These are phyloP conservation scores for Diaporthe velutina DNA, from an alignment of 2,329 filamentous ascomycete genomes.

Conservation along the genomic window DNA sequence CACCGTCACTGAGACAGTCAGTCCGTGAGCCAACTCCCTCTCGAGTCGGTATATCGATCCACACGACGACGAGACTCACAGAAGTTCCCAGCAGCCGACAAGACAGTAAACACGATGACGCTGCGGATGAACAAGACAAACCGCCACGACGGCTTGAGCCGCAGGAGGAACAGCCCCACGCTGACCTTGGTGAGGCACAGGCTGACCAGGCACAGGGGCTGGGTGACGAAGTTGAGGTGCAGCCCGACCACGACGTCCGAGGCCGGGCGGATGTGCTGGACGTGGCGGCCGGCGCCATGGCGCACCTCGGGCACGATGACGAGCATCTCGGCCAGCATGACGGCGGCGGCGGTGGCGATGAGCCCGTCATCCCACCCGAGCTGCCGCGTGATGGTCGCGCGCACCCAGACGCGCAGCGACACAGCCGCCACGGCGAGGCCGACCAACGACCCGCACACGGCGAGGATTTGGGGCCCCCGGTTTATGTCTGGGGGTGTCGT, in stretches of 20 bases:
- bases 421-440: constrained; percentile 45
- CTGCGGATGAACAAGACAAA: constrained; percentile 43
- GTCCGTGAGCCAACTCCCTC: background rate
- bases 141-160: constrained; percentile 39
- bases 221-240: constrained; percentile 49
- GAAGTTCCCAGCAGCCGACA: constrained; percentile 44
- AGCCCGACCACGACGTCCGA: constrained; percentile 42
- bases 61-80: constrained; percentile 39
- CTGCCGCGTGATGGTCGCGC: constrained; percentile 43
- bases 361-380: constrained; percentile 47
- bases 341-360: constrained; percentile 46
- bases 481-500: constrained; percentile 45
- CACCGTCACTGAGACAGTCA: background rate
- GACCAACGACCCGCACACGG: constrained; percentile 45
- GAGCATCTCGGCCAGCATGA: constrained; percentile 46
- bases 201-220: constrained; percentile 47
- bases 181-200: constrained; percentile 47
- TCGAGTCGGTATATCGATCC: background rate
- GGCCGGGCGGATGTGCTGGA: constrained; percentile 45
- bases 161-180: constrained; percentile 48
- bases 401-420: constrained; percentile 45
- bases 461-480: constrained; percentile 48
- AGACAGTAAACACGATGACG: constrained; percentile 45
- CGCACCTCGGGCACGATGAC: constrained; percentile 47
- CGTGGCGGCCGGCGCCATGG: constrained; percentile 46